These are phyloP conservation scores for Sarocladium oryzae DNA, from an alignment of 2,329 filamentous ascomycete species.

Conservation along the genomic window DNA sequence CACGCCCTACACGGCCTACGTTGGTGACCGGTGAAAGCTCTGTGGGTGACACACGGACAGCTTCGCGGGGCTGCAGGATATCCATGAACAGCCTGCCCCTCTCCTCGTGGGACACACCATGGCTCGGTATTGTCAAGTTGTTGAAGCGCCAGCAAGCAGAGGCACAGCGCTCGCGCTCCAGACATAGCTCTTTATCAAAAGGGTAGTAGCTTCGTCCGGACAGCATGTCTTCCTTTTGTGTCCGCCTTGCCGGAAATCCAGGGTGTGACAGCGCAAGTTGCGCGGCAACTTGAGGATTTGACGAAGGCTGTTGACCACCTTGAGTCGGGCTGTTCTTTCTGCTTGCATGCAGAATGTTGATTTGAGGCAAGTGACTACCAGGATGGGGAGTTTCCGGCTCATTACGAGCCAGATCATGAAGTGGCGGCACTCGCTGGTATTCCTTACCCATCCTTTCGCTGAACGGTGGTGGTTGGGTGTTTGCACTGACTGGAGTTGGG, in stretches of 20 bases:
- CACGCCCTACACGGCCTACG: conserved; percentile 61
- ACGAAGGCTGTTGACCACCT: conserved; percentile 29
- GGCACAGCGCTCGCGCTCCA: conserved; percentile 80
- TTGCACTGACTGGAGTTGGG: conserved; percentile 57
- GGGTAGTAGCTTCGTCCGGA: conserved; percentile 72
- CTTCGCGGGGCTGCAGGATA: conserved; percentile 59
- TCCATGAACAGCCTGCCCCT: conserved; percentile 63
- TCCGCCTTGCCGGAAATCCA: conserved; percentile 42
- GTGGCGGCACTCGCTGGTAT: conserved; percentile 53
- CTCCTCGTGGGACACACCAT: conserved; percentile 63
- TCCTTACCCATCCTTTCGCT: conserved; percentile 48
- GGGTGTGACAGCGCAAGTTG: conserved; percentile 52
- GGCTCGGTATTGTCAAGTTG: conserved; percentile 62
- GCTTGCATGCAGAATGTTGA: conserved; percentile 47
- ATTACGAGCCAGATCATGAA: conserved; percentile 52
- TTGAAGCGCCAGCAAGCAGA: conserved; percentile 82
- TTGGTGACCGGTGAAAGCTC: conserved; percentile 45
- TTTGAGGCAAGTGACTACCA: conserved; percentile 46
- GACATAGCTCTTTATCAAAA: conserved; percentile 68
- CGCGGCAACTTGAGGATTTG: conserved; percentile 49
- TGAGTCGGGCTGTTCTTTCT: conserved; percentile 42
- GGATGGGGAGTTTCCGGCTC: conserved; percentile 50
- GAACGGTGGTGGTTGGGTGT: conserved; percentile 36
- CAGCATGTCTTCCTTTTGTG: conserved; percentile 89
- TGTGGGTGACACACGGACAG: conserved; percentile 49